These are phyloP conservation scores for Diaporthe ilicicola DNA, from an alignment of 2,329 filamentous ascomycete genomes.

Conservation along the genomic window DNA sequence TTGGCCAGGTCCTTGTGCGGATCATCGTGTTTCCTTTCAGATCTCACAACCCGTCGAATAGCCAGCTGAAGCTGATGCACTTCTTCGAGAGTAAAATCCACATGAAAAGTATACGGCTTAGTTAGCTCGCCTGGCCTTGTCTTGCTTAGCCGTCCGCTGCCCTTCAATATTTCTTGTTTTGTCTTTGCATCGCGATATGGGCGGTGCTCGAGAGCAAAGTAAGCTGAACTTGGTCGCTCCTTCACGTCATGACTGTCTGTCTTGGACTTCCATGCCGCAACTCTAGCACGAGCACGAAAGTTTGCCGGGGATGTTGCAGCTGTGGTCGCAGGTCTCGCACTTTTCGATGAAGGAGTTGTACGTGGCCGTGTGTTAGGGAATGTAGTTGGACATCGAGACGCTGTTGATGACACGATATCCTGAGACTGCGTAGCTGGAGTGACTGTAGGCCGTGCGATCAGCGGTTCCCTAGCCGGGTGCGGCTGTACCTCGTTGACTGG, in stretches of 20 bases:
- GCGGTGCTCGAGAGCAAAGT: conserved; percentile 29
- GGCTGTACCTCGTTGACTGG: not conserved
- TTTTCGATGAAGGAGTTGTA: conserved; percentile 37
- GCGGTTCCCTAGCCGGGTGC: not conserved
- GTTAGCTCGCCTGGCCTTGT: conserved; percentile 18
- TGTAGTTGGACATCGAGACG: not conserved
- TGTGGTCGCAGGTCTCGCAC: conserved; percentile 32
- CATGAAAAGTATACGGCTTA: conserved; percentile 47
- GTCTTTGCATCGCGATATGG: conserved; percentile 39
- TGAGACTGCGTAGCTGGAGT: not conserved
- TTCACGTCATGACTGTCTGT: not conserved
- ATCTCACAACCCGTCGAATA: conserved; percentile 19
- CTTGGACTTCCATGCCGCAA: conserved; percentile 35
- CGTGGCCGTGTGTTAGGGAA: not conserved
- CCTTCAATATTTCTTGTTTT: conserved; percentile 34
- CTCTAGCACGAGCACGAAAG: conserved; percentile 31
- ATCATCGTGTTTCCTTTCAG: conserved; percentile 30
- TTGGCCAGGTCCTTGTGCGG: conserved; percentile 33
- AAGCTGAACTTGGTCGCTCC: not conserved
- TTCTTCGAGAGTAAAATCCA: conserved; percentile 55
- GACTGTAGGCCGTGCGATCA: not conserved
- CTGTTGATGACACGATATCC: not conserved
- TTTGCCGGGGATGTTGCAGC: conserved; percentile 30
- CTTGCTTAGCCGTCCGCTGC: conserved; percentile 32
- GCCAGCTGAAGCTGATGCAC: conserved; percentile 34